These are phyloP conservation scores for Trichoderma koningii DNA, from an alignment of 2,329 filamentous ascomycete genomes.

Conservation along the genomic window DNA sequence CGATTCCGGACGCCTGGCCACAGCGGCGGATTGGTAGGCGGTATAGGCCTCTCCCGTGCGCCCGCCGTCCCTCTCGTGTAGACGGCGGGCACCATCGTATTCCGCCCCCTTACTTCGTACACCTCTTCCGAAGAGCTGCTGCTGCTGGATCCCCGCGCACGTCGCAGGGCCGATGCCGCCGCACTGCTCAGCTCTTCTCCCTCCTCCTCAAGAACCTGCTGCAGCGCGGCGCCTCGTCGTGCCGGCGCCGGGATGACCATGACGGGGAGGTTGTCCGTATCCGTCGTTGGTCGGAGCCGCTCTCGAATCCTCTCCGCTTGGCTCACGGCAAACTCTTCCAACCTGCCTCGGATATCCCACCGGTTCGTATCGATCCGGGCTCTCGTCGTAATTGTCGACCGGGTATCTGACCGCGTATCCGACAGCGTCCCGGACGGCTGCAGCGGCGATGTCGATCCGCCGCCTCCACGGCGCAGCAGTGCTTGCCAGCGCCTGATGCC, in stretches of 20 bases:
- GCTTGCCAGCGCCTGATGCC: slow-evolving; percentile 34
- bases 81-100: slow-evolving; percentile 12
- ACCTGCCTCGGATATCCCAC: slow-evolving; percentile 59
- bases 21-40: slow-evolving; percentile 44
- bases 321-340: slow-evolving; percentile 63
- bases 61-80: slow-evolving; percentile 29
- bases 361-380: slow-evolving; percentile 33
- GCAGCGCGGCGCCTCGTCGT: slow-evolving; percentile 57
- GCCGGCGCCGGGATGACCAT: slow-evolving; percentile 64
- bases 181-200: slow-evolving; percentile 31
- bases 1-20: slow-evolving; percentile 46
- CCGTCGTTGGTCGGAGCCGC: slow-evolving; percentile 54
- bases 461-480: slow-evolving; percentile 28
- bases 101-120: slow-evolving; percentile 8
- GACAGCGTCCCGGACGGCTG: background rate
- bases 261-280: slow-evolving; percentile 58
- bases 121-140: slow-evolving; percentile 31
- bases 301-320: slow-evolving; percentile 64
- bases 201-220: slow-evolving; percentile 60
- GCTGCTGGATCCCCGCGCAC: slow-evolving; percentile 29
- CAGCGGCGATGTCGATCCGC: background rate
- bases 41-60: slow-evolving; percentile 34
- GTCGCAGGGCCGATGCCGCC: slow-evolving; percentile 23
- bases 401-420: slow-evolving; percentile 24
- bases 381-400: slow-evolving; percentile 11